Evolutionary conservation across 2,329 filamentous ascomycete genomes (phyloP).

Genomic region (Colletotrichum cereale): DNA sequence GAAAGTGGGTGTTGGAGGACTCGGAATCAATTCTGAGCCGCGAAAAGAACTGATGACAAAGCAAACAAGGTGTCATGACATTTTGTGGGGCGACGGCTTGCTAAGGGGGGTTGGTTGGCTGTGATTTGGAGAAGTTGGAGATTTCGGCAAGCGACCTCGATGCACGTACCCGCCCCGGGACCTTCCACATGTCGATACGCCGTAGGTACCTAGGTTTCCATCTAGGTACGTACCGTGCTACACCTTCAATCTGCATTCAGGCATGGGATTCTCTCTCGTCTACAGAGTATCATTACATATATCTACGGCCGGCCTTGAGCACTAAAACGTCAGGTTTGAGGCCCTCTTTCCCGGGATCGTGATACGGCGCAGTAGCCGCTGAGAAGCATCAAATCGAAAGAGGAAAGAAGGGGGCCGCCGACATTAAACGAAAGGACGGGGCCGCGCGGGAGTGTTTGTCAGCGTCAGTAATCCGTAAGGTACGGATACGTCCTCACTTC

Average conservation of each 20-base stretch:
- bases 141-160: neutral
- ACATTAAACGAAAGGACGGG: neutral
- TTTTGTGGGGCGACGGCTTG: neutral
- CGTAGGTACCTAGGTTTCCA: neutral
- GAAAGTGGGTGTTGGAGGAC: slow-evolving; percentile 26
- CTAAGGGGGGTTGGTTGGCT: too few relatives aligned
- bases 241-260: slow-evolving; percentile 15
- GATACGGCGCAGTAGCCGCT: neutral
- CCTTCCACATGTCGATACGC: slow-evolving; percentile 3
- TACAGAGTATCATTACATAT: too few relatives aligned
- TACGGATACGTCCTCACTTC: too few relatives aligned
- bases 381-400: neutral
- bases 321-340: neutral
- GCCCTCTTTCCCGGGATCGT: neutral
- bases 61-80: slow-evolving; percentile 40
- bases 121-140: slow-evolving; percentile 15
- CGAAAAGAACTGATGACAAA: slow-evolving; percentile 24
- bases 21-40: slow-evolving; percentile 38
- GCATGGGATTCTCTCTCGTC: neutral
- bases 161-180: neutral
- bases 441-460: slow-evolving; percentile 22
- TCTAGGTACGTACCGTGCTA: neutral
- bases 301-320: neutral
- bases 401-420: neutral
- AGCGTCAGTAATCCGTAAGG: slow-evolving; percentile 13